Base-by-base conservation (phyloP, 495 filamentous ascomycete genomes). In the Aspergillus sclerotiicarbonarius region DNA sequence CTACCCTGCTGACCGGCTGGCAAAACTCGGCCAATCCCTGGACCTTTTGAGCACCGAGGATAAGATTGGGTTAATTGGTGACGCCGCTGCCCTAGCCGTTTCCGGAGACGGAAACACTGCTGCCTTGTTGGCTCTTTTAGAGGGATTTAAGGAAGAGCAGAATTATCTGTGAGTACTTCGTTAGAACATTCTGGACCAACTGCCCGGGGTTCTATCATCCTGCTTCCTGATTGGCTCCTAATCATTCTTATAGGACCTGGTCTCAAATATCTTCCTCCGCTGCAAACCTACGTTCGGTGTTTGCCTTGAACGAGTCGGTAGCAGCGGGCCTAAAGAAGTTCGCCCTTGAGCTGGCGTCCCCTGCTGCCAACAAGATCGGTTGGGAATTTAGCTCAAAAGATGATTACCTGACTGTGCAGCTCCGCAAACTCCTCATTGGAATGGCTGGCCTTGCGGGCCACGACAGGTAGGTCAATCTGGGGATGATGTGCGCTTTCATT, bases 81-180 rank as follows among this genome's bases (percentile, higher is more conserved):
- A 96, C 71, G 91, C 94, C n/a, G 88, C 89, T 56, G 92, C 94
- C 41, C 83, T 96, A 61, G 92, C 95, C 18, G 81, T 93, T 53
- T 88, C 94, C 55, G 94, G 94, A 12, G 81, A 93, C 65, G 85
- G 89, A 52, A 88, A 83, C 1, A 95, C 92, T 0, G 80, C 88
- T 12, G 88, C 89, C 8, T 70, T 98, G 10, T 74, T 98, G 50
- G 82, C 86, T 6, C 88, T 98, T 47, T 62, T 96, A 50, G 84
- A 93, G 64, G 87, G 87, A 21, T 89, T 97, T 70, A 79, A 86
- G 64, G 78, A 80, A n/a, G 94, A 98, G 71, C 76, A 76, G 8
- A 90, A 90, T 65, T 91, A 90, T 66, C 82, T 94, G 80, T 87
- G 64, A 71, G 83, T 62, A 44, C 41, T 35, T 18, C 20, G 31